These are phyloP conservation scores for Euphorbia pulcherrima DNA, from an alignment of 345 rosid species.

Conservation along the genomic window DNA sequence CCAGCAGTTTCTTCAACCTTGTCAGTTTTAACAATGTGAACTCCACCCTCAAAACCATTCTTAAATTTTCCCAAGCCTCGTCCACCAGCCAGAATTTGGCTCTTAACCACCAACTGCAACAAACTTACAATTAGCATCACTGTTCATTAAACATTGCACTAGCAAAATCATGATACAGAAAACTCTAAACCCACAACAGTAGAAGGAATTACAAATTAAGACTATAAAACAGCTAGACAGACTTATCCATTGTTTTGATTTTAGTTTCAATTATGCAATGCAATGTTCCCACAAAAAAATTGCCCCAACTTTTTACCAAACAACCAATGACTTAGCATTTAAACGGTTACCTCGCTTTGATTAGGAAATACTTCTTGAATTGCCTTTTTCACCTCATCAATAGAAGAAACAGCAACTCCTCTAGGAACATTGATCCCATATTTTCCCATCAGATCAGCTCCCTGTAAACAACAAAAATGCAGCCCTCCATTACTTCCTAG, in stretches of 20 bases:
- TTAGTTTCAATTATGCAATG: neutral
- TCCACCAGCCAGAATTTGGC: slow-evolving; percentile 98
- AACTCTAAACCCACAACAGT: neutral
- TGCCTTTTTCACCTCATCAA: slow-evolving; percentile 58
- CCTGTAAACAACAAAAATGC: slow-evolving; percentile 36
- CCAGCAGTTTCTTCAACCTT: slow-evolving; percentile 80
- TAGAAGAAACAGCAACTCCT: slow-evolving; percentile 76
- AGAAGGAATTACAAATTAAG: neutral
- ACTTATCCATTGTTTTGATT: neutral
- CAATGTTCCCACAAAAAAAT: neutral
- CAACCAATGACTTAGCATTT: neutral
- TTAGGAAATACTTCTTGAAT: slow-evolving; percentile 58
- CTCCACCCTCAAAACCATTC: slow-evolving; percentile 90
- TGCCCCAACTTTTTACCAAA: neutral
- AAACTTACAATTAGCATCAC: slow-evolving; percentile 13
- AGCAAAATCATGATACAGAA: neutral
- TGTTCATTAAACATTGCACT: neutral
- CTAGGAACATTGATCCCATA: slow-evolving; percentile 88
- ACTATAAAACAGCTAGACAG: neutral
- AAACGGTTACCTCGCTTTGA: slow-evolving; percentile 54
- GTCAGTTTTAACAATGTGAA: slow-evolving; percentile 77
- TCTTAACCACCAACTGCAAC: slow-evolving; percentile 87
- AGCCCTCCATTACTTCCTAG: neutral
- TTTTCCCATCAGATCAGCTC: slow-evolving; percentile 90
- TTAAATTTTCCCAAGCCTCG: slow-evolving; percentile 93